Conservation (phyloP, 2,329 filamentous ascomycete genomes). For the Mariannaea sp. region DNA sequence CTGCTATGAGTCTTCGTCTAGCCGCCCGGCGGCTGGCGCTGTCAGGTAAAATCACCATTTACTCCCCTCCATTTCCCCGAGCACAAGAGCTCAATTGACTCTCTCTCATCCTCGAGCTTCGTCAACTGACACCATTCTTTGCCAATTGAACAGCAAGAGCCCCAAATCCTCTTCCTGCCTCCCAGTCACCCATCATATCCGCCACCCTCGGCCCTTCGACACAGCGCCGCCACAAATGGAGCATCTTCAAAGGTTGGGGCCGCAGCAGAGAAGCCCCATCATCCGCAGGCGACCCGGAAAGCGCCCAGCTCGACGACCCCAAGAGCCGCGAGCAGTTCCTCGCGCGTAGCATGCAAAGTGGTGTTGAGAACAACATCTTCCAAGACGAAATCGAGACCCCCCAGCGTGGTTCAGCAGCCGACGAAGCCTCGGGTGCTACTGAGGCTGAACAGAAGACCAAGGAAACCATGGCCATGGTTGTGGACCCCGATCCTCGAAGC, state of each 20-base stretch:
- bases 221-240: constrained; percentile 50
- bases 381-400: constrained; percentile 59
- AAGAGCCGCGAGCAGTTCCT: constrained; percentile 50
- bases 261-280: constrained; percentile 41
- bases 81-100: constrained; percentile 28
- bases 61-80: constrained; percentile 1
- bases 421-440: constrained; percentile 34
- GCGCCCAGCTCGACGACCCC: constrained; percentile 49
- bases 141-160: constrained; percentile 28
- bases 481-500: constrained; percentile 76
- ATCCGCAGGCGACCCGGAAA: constrained; percentile 32
- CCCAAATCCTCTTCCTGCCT: constrained; percentile 25
- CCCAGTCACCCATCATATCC: constrained; percentile 25
- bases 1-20: constrained; percentile 67
- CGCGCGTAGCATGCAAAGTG: constrained; percentile 46
- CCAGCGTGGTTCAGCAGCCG: constrained; percentile 23
- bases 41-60: constrained; percentile 56
- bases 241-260: constrained; percentile 46
- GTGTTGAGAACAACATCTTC: constrained; percentile 63
- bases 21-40: constrained; percentile 65
- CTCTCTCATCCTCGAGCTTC: constrained; percentile 5
- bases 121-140: constrained; percentile 23
- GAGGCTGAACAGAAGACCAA: constrained; percentile 46
- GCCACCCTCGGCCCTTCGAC: constrained; percentile 23
- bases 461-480: constrained; percentile 62